Percentiles rank a stretch among this genome's conserved stretches.
These are phyloP conservation scores for Phytophthora citrophthora DNA, from an alignment of 352 stramenopile genomes.

Conservation along the genomic window DNA sequence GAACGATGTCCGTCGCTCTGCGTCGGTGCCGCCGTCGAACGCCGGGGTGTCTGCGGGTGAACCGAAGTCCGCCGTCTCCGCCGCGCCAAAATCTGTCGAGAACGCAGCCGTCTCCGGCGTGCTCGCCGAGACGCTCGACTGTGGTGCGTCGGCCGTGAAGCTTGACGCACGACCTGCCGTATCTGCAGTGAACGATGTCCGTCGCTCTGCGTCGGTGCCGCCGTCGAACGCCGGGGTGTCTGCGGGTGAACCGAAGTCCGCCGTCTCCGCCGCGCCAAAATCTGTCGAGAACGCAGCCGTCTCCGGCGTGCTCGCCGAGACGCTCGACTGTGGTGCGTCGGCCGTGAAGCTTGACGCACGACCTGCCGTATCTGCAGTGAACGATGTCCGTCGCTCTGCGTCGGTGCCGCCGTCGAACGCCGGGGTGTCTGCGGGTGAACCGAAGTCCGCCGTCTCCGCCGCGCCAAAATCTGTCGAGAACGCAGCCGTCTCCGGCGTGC, in stretches of 20 bases:
- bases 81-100: constrained; percentile 3
- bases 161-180: neutral
- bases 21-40: neutral
- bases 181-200: neutral
- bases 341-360: neutral
- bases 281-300: neutral
- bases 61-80: neutral
- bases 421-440: neutral
- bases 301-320: neutral
- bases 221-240: neutral
- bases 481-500: neutral
- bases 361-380: neutral
- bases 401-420: neutral
- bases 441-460: neutral
- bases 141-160: neutral
- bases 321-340: neutral
- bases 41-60: neutral
- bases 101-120: neutral
- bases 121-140: neutral
- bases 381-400: neutral
- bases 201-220: neutral
- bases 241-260: neutral
- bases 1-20: neutral
- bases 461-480: neutral
- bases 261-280: neutral